Evolutionary conservation across 2,329 filamentous ascomycete species (phyloP), one percentile per base, ranked within the genome.

Genomic region (Aotearoamyces nothofagi): DNA sequence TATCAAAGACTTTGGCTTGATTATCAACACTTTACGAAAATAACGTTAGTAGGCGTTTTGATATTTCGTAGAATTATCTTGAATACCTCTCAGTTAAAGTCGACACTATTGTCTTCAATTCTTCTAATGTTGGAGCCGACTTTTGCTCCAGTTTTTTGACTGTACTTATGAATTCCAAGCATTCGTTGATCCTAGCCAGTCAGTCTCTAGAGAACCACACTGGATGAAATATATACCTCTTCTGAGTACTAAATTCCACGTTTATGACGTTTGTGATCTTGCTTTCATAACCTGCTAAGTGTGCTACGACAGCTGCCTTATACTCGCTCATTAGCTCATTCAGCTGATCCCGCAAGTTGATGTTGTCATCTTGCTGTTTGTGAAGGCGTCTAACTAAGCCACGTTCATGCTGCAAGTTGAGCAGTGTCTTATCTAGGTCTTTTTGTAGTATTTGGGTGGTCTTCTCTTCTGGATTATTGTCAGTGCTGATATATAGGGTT

Each of bases 341-440:
- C 19, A 20, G 7, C n/a, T 20, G 7, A 20, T 20, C 19, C 7
- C 19, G 19, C 19, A 8, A n/a, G 7, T 20, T n/a, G 19, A n/a
- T n/a, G 7, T 20, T 20, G n/a, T 20, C 19, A 20, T 20, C n/a
- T n/a, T 8, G 19, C 19, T 20, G 19, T n/a, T 20, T 20, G 7
- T 20, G 19, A 8, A 20, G 19, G n/a, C 19, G 19, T n/a, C n/a
- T n/a, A 13, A 9, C 13, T 7, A 25, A 9, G 12, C 23, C 12
- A 25, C 23, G 23, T 25, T 25, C 23, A 11, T 11, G 23, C 23
- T 25, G 23, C 23, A 25, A 25, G 23, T 25, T 11, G 7, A 25
- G 10, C 7, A 25, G 10, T 11, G 7, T 15, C 13, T 25, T 25
- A 11, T 25, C 13, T 7, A 25, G 23, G 12, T 25, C 23, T 7